Evolutionary conservation across 306 rosid genomes (phyloP).

Genomic region (Cucurbita argyrosperma): DNA sequence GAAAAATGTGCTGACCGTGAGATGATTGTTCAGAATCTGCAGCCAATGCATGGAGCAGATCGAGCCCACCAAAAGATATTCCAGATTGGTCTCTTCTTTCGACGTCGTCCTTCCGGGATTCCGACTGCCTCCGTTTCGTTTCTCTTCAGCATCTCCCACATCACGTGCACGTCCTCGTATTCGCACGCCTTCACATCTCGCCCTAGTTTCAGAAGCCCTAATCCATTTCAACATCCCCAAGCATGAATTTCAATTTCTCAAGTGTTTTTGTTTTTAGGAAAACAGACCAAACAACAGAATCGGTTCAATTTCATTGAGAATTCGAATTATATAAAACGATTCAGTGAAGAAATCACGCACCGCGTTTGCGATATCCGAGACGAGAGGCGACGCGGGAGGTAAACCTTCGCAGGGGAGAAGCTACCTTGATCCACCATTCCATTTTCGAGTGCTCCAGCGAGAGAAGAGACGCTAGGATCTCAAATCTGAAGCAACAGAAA

Average conservation of each 20-base stretch:
- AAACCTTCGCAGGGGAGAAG: conserved; percentile 20
- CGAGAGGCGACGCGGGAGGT: conserved; percentile 30
- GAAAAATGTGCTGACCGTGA: not conserved
- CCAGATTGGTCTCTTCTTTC: conserved; percentile 23
- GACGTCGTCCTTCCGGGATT: conserved; percentile 9
- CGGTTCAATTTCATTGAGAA: not conserved
- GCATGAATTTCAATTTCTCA: not conserved
- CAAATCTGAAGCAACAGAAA: not conserved
- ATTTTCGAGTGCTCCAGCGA: conserved; percentile 3
- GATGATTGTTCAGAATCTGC: conserved; percentile 10
- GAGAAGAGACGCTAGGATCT: not conserved
- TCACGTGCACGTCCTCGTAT: conserved; percentile 65
- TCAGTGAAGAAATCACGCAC: conserved; percentile 12
- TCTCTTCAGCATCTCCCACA: conserved; percentile 78
- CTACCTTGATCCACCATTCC: conserved; percentile 41
- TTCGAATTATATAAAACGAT: not conserved
- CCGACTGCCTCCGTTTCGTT: conserved; percentile 23
- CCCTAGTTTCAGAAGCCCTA: conserved; percentile 46
- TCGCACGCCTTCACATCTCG: conserved; percentile 55
- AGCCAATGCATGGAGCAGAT: conserved; percentile 26
- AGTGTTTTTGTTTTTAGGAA: not conserved
- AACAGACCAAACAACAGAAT: not conserved
- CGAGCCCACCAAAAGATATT: conserved; percentile 46
- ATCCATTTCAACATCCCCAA: not conserved
- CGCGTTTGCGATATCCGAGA: conserved; percentile 33